Base-by-base conservation (phyloP, 164 flowering plant genomes). In the Amborella trichopoda region DNA sequence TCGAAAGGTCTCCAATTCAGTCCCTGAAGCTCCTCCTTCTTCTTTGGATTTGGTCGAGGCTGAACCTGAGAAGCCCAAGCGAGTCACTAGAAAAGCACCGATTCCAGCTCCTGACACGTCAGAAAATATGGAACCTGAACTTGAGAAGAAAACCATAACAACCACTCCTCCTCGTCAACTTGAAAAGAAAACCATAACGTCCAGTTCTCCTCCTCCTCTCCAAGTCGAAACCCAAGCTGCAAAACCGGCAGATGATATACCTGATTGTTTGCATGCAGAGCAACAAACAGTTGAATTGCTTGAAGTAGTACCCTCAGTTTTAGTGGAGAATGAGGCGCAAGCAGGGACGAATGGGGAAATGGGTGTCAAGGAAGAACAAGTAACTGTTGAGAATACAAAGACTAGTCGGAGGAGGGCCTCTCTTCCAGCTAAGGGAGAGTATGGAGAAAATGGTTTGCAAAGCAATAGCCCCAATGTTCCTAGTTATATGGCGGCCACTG, bases 401-500 rank as follows among this genome's bases (percentile, higher is more conserved):
- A 46, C 67, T 5, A 58, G 67, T 58, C 62, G 60, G 54, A 59
- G 66, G 52, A 76, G 75, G 54, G 44, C 69, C 37, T 77, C 89
- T 32, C 54, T 56, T 11, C 61, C 77, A n/a, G 63, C 68, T n/a
- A 90, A 76, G 67, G 77, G 70, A 54, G 93, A 89, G 41, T 56
- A 56, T 50, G 33, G 60, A 6, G 95, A 83, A 50, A 85, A 75
- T 58, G 87, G 74, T 17, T 34, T 68, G 34, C 79, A 71, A 50
- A 70, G 59, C 53, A 38, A 16, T 9, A 71, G 69, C 55, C 81
- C 90, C 26, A 60, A 69, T 6, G n/a, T 87, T 44, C 99, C 99
- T 21, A 91, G 99, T 63, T 91, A 82, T 54, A 82, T 82, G 91
- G 78, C 77, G 28, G 73, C 81, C 52, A 82, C 91, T 60, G 67